Conservation (phyloP, 495 filamentous ascomycete species). For the Bryoglossum gracile region DNA sequence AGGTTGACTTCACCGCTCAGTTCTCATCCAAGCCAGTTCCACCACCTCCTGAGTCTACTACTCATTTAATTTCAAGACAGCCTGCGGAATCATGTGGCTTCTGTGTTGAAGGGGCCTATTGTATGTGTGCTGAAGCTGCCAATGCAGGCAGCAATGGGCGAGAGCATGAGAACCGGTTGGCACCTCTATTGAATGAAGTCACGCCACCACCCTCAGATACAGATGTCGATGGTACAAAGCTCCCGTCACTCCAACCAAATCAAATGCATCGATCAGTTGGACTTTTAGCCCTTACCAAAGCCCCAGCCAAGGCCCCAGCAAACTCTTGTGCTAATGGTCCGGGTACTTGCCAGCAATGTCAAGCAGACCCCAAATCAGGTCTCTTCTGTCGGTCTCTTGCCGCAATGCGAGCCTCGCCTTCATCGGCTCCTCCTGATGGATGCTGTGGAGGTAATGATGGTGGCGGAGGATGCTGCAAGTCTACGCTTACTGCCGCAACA, state of each 20-base stretch:
- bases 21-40: slow-evolving; percentile 42
- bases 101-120: slow-evolving; percentile 76
- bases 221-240: slow-evolving; percentile 47
- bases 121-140: slow-evolving; percentile 72
- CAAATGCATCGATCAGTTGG: slow-evolving; percentile 28
- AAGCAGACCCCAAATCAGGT: slow-evolving; percentile 67
- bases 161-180: slow-evolving; percentile 38
- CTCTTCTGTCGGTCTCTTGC: slow-evolving; percentile 83
- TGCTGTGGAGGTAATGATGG: slow-evolving; percentile 45
- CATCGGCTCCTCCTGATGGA: slow-evolving; percentile 32
- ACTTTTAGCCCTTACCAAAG: too few species aligned
- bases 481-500: slow-evolving; percentile 5
- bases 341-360: slow-evolving; percentile 74
- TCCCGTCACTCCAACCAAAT: slow-evolving; percentile 33
- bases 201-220: slow-evolving; percentile 66
- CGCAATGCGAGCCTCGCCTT: slow-evolving; percentile 48
- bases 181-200: slow-evolving; percentile 47
- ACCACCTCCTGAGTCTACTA: slow-evolving; percentile 23
- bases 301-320: slow-evolving; percentile 7
- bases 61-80: slow-evolving; percentile 6
- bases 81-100: slow-evolving; percentile 70
- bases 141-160: slow-evolving; percentile 23
- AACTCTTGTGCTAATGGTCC: slow-evolving; percentile 62
- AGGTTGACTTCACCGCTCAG: slow-evolving; percentile 66
- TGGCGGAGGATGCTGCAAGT: slow-evolving; percentile 46